Evolutionary conservation across 495 filamentous ascomycete species (phyloP).

Genomic region (Letharia lupina): DNA sequence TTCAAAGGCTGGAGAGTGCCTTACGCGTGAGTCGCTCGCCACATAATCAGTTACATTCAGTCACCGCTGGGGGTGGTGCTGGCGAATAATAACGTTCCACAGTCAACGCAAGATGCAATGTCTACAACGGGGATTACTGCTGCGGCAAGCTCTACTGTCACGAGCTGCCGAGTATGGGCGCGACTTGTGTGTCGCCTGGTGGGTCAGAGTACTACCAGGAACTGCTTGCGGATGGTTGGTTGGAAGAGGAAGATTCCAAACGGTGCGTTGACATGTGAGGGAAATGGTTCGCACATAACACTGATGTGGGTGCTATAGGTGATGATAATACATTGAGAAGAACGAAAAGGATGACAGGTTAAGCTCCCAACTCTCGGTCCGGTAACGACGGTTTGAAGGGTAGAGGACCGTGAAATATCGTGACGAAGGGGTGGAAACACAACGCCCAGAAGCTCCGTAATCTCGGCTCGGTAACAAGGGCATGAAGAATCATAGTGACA

Average conservation of each 20-base stretch:
- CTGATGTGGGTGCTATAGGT: background rate
- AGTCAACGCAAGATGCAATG: constrained; percentile 9
- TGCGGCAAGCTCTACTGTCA: constrained; percentile 4
- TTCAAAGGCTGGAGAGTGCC: background rate
- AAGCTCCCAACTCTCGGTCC: background rate
- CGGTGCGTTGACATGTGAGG: background rate
- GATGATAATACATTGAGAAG: background rate
- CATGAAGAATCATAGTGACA: background rate
- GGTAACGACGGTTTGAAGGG: background rate
- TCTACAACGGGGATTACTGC: constrained; percentile 9
- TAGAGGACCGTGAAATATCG: background rate
- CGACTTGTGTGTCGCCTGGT: background rate
- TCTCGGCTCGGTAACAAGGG: background rate
- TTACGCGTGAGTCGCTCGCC: background rate
- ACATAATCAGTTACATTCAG: background rate
- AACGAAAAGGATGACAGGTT: background rate
- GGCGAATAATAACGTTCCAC: background rate
- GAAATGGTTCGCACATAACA: background rate
- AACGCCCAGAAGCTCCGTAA: background rate
- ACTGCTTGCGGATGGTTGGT: background rate
- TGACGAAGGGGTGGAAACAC: background rate
- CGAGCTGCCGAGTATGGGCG: constrained; percentile 1
- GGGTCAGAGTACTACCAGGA: background rate
- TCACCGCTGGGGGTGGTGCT: background rate
- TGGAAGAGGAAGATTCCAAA: background rate